A percentile compares a stretch with the other conserved stretches of the same genome.
Evolutionary conservation across 495 filamentous ascomycete species (phyloP).

Genomic region (Tetracladium marchalianum): DNA sequence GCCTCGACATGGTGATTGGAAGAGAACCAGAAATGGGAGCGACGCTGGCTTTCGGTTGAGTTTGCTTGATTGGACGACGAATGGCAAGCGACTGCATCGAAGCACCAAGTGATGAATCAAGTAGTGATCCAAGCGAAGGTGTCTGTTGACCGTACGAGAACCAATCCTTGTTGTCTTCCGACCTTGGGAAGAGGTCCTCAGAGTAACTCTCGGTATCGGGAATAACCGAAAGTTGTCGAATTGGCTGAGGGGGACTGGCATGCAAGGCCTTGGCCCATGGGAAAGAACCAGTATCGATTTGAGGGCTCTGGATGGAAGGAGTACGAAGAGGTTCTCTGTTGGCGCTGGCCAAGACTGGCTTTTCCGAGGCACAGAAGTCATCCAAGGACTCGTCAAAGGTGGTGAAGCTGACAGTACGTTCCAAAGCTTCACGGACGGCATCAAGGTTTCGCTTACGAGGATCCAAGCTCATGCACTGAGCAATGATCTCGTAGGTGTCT

Average conservation of each 20-base stretch:
- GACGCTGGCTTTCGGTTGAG: slow-evolving; percentile 36
- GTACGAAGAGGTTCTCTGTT: slow-evolving; percentile 94
- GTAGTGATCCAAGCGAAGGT: slow-evolving; percentile 68
- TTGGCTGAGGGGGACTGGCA: slow-evolving; percentile 57
- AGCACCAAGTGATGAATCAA: slow-evolving; percentile 63
- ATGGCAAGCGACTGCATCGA: slow-evolving; percentile 52
- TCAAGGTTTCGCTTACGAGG: slow-evolving; percentile 78
- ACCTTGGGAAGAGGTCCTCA: slow-evolving; percentile 84
- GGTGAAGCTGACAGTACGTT: slow-evolving; percentile 80
- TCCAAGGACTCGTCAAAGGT: slow-evolving; percentile 85
- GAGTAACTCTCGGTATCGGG: slow-evolving; percentile 44
- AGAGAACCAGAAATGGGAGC: slow-evolving; percentile 66
- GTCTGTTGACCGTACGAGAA: slow-evolving; percentile 58
- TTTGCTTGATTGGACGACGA: slow-evolving; percentile 25
- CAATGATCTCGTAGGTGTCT: slow-evolving; percentile 89
- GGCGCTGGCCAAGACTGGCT: slow-evolving; percentile 61
- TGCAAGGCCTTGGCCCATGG: slow-evolving; percentile 92
- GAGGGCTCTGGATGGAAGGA: slow-evolving; percentile 85
- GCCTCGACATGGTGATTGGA: slow-evolving; percentile 57
- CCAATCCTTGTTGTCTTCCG: slow-evolving; percentile 64
- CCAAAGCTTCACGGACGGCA: slow-evolving; percentile 63
- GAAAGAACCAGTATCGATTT: slow-evolving; percentile 71
- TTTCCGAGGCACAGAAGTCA: slow-evolving; percentile 85
- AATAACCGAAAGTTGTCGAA: slow-evolving; percentile 81
- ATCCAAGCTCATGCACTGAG: slow-evolving; percentile 79